These are phyloP conservation scores for Dalechampia spathulata DNA, from an alignment of 441 rosid genomes.

Conservation along the genomic window DNA sequence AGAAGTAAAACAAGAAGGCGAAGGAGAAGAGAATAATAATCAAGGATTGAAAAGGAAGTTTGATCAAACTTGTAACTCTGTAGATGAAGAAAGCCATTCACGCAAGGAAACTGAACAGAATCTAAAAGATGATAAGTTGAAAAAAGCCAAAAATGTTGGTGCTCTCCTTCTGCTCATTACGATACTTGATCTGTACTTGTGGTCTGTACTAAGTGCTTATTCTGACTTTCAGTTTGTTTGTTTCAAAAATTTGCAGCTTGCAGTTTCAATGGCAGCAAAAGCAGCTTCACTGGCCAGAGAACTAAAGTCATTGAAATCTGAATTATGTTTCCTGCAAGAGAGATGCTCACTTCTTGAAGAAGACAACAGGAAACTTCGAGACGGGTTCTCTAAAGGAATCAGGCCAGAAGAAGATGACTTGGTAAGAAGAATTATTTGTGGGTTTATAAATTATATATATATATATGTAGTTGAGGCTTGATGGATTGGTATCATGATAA, in stretches of 20 bases:
- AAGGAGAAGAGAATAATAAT: conserved; percentile 18
- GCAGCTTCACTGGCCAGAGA: conserved; percentile 76
- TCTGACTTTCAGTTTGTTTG: background rate
- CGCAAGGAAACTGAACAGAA: too few species aligned
- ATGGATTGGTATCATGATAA: background rate
- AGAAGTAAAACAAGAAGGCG: too few species aligned
- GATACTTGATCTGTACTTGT: background rate
- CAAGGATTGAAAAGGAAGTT: conserved; percentile 60
- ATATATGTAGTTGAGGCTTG: background rate
- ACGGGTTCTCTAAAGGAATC: conserved; percentile 55
- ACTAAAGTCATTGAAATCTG: conserved; percentile 57
- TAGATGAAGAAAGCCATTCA: conserved; percentile 26
- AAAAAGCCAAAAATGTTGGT: conserved; percentile 72
- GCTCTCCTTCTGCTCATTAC: background rate
- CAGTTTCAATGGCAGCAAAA: conserved; percentile 69
- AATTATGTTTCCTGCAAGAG: conserved; percentile 68
- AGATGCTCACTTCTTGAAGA: conserved; percentile 69
- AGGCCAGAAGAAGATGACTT: conserved; percentile 94
- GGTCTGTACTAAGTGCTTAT: background rate
- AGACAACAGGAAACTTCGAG: conserved; percentile 76
- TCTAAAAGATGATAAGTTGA: too few species aligned
- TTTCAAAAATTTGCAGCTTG: conserved; percentile 40
- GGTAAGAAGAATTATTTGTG: conserved; percentile 25
- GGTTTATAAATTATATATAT: too few species aligned
- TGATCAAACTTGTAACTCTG: conserved; percentile 27